These are phyloP conservation scores for Haplographium delicatum DNA, from an alignment of 495 filamentous ascomycete species.

Conservation along the genomic window DNA sequence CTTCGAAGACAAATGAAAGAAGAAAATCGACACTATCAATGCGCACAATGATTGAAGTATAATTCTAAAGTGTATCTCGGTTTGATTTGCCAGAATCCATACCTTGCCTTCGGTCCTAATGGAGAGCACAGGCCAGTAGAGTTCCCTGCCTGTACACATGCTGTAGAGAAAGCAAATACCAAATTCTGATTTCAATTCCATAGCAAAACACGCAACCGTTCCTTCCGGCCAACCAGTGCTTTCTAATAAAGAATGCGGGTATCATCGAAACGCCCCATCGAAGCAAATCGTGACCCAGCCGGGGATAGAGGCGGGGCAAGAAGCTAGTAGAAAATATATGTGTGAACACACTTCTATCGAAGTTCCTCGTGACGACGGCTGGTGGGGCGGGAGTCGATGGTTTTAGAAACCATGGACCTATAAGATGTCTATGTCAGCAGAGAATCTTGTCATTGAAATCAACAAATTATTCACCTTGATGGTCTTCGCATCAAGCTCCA, in stretches of 20 bases:
- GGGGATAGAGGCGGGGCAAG: constrained; percentile 23
- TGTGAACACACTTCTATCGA: constrained; percentile 23
- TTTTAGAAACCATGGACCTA: constrained; percentile 76
- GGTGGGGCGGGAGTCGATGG: constrained; percentile 29
- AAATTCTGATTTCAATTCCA: background rate
- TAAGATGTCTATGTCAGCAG: background rate
- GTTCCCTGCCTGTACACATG: constrained; percentile 18
- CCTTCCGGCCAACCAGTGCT: constrained; percentile 21
- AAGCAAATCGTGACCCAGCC: constrained; percentile 29
- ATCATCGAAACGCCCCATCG: constrained; percentile 31
- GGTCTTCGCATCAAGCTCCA: constrained; percentile 89
- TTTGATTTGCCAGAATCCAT: constrained; percentile 23
- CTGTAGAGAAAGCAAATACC: constrained; percentile 10
- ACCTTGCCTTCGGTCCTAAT: constrained; percentile 18
- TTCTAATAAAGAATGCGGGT: constrained; percentile 29
- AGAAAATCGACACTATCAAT: no score
- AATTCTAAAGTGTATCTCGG: constrained; percentile 5
- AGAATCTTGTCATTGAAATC: background rate
- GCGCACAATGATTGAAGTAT: no score
- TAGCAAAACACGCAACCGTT: constrained; percentile 17
- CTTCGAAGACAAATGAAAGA: no score
- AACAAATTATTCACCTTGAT: constrained; percentile 66
- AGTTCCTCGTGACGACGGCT: constrained; percentile 21
- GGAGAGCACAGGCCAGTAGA: constrained; percentile 16
- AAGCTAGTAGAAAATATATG: constrained; percentile 20